Base-by-base conservation (phyloP, 352 stramenopile species). In the Phytophthora sojae region DNA sequence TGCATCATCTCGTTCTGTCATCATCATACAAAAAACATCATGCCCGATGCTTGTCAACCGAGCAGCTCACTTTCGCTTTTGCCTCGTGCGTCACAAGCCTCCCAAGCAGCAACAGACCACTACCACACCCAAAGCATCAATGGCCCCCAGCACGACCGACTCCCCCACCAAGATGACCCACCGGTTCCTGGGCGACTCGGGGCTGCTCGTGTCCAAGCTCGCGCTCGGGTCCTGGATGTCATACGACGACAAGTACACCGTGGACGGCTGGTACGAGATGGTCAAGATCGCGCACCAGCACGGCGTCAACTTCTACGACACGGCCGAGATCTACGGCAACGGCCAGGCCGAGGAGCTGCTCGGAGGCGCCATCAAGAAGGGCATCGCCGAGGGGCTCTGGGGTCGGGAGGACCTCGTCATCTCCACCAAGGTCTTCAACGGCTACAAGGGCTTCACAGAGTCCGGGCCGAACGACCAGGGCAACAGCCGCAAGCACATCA, bases 401-500 rank as follows among this genome's bases (percentile, higher is more conserved):
- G 35, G 49, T 55, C 49, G 49, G 9, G 49, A 55, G 49, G 49
- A 55, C 49, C 23, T 55, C 9, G 49, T 55, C 11, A 55, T 55
- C 49, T 35, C 49, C 49, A 55, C 49, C 21, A 55, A 55, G 19
- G 6, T 55, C 19, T 55, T 55, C 44, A 35, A 2, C 7, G 49
- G 49, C 9, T 29, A 9, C 49, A 55, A 55, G 49, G 23, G 19
- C 11, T 55, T 55, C 49, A 55, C 14, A 23, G 21, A 35, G 3
- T 15, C 3, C 4, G 49, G 49, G 2, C 49, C 49, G 3, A 29
- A 29, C 23, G 49, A 55, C 49, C 44, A 51, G 44, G 44, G 44
- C n/a, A 19, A 35, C 21, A 86, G 67, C 45, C 64, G 71, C 51
- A 82, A 81, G 61, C 61, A 82, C 47, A 67, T 90, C 57, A 64